These are phyloP conservation scores for Silene uniflora DNA, from an alignment of 148 eudicot species.

Conservation along the genomic window DNA sequence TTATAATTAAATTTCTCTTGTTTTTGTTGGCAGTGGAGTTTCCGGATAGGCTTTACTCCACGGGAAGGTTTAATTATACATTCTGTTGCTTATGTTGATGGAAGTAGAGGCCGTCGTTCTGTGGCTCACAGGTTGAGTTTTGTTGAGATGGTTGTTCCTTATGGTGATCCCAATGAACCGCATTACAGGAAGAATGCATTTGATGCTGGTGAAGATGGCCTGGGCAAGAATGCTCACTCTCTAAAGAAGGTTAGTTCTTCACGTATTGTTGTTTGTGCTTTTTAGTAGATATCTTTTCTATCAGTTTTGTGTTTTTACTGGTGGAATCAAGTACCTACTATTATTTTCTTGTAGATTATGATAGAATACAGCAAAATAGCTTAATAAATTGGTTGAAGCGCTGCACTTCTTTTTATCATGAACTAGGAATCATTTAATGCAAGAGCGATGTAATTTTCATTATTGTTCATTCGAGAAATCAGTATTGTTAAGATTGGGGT, in stretches of 20 bases:
- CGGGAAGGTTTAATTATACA: constrained; percentile 94
- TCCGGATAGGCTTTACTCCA: constrained; percentile 93
- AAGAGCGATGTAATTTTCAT: too few relatives aligned
- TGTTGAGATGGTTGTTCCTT: constrained; percentile 99
- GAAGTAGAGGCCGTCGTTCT: constrained; percentile 87
- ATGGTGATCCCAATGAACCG: constrained; percentile 98
- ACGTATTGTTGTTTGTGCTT: background rate
- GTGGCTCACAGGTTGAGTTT: constrained; percentile 94
- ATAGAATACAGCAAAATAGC: background rate
- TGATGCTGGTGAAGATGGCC: constrained; percentile 99
- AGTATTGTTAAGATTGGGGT: background rate
- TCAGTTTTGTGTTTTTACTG: background rate
- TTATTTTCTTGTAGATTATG: background rate
- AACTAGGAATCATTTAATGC: too few relatives aligned
- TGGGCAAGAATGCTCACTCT: constrained; percentile 96
- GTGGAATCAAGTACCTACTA: background rate
- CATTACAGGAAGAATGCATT: constrained; percentile 99
- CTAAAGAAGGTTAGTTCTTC: constrained; percentile 68
- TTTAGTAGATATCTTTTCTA: background rate
- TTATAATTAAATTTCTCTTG: background rate
- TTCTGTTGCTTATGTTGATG: constrained; percentile 96
- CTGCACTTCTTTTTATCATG: too few relatives aligned
- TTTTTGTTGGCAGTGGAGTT: constrained; percentile 71
- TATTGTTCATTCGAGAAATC: background rate
- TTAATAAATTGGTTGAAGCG: too few relatives aligned